These are phyloP conservation scores for Ailanthus altissimus DNA, from an alignment of 345 rosid species.

Conservation along the genomic window DNA sequence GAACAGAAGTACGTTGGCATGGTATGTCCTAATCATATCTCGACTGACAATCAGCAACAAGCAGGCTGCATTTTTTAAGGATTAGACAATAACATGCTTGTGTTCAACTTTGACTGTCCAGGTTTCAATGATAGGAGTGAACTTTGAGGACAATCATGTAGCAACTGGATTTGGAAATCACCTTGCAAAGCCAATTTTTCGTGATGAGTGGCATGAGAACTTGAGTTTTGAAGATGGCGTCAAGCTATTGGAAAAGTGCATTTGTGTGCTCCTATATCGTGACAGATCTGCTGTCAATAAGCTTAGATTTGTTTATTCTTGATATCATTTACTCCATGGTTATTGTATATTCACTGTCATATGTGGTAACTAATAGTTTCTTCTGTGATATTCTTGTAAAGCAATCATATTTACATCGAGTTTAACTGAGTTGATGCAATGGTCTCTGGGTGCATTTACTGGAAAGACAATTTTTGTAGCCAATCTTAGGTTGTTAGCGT, in stretches of 20 bases:
- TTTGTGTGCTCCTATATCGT: conserved; percentile 96
- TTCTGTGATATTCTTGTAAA: neutral
- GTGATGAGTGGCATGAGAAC: conserved; percentile 89
- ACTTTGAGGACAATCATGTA: conserved; percentile 86
- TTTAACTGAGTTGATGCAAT: neutral
- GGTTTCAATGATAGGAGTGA: conserved; percentile 95
- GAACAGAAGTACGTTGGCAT: conserved; percentile 92
- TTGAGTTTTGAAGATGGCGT: conserved; percentile 94
- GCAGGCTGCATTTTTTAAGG: neutral
- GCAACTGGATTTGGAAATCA: conserved; percentile 99
- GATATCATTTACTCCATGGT: neutral
- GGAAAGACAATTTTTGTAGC: neutral
- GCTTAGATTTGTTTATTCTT: conserved; percentile 58
- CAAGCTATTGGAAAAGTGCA: conserved; percentile 88
- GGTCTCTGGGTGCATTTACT: neutral
- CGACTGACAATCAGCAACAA: conserved; percentile 3
- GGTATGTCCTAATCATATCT: conserved; percentile 48
- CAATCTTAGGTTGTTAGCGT: neutral
- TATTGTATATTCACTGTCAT: neutral
- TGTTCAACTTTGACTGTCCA: conserved; percentile 28
- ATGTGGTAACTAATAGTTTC: neutral
- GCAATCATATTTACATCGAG: neutral
- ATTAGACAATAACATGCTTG: conserved; percentile 1
- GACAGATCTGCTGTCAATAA: conserved; percentile 97
- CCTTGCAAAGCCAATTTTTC: conserved; percentile 93